Evolutionary conservation across 768 basidiomycete genomes (phyloP).

Genomic region (Tricholoma terreum): DNA sequence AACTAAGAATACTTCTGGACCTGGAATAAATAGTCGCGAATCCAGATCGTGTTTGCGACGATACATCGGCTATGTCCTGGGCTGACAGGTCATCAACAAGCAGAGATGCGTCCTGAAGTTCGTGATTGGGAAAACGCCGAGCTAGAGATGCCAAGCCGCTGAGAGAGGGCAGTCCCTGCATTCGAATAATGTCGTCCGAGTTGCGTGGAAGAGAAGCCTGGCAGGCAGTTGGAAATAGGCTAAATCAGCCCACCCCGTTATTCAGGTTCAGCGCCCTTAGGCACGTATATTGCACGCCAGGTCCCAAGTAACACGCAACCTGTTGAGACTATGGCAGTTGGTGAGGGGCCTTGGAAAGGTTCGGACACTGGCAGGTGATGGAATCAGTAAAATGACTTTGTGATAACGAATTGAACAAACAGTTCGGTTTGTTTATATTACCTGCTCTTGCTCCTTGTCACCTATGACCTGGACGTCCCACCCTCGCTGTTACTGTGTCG

Average conservation of each 20-base stretch:
- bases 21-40: too few species aligned
- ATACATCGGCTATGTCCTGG: background rate
- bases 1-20: background rate
- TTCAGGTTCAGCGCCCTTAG: background rate
- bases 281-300: too few species aligned
- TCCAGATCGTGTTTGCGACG: background rate
- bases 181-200: too few species aligned
- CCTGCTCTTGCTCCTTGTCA: slow-evolving; percentile 8
- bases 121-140: too few species aligned
- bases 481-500: slow-evolving; percentile 6
- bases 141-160: background rate
- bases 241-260: too few species aligned
- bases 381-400: background rate
- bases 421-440: slow-evolving; percentile 16
- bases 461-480: slow-evolving; percentile 13
- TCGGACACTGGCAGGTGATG: slow-evolving; percentile 14
- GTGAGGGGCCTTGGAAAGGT: background rate
- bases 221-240: too few species aligned
- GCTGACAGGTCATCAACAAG: background rate
- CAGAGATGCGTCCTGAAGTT: background rate
- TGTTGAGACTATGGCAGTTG: background rate
- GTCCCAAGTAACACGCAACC: background rate
- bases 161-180: background rate
- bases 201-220: too few species aligned
- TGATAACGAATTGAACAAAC: slow-evolving; percentile 14